A percentile compares a stretch with the other conserved stretches of the same genome.
Conservation (phyloP, 306 rosid species). For the Chamaecrista fasciculata region DNA sequence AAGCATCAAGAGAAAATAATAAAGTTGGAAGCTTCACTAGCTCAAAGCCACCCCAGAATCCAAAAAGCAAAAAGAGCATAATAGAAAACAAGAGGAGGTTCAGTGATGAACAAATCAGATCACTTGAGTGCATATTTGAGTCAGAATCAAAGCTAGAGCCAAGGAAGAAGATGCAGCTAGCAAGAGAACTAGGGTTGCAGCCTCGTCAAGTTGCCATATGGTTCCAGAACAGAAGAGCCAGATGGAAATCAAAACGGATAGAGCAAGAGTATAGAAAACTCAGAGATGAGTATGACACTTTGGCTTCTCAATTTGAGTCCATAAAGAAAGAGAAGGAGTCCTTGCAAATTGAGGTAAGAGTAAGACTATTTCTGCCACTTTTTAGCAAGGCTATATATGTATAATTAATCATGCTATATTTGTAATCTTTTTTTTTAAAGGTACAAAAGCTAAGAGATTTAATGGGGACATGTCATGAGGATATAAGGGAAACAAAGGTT, state of each 20-base stretch:
- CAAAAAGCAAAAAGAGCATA: slow-evolving; percentile 55
- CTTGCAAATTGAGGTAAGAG: slow-evolving; percentile 69
- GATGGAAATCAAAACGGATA: slow-evolving; percentile 86
- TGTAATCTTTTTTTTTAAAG: slow-evolving; percentile 41
- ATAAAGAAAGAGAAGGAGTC: slow-evolving; percentile 70
- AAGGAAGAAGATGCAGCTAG: slow-evolving; percentile 72
- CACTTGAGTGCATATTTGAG: slow-evolving; percentile 70
- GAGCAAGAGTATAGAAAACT: slow-evolving; percentile 69
- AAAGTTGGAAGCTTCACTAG: slow-evolving; percentile 28
- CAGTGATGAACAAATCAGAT: slow-evolving; percentile 67
- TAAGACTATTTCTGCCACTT: slow-evolving; percentile 17
- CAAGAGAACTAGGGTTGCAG: slow-evolving; percentile 85
- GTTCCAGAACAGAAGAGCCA: slow-evolving; percentile 93
- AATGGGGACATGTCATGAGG: slow-evolving; percentile 29
- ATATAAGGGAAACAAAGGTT: slow-evolving; percentile 26
- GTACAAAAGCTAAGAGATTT: slow-evolving; percentile 53
- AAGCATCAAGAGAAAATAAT: slow-evolving; percentile 37
- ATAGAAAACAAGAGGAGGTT: slow-evolving; percentile 65
- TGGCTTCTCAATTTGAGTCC: slow-evolving; percentile 58
- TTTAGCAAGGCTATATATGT: background rate
- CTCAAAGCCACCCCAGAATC: slow-evolving; percentile 27
- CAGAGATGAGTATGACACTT: slow-evolving; percentile 56
- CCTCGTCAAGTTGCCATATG: slow-evolving; percentile 93
- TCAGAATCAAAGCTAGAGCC: slow-evolving; percentile 83
- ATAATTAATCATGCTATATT: slow-evolving; percentile 3